A percentile compares a stretch with the other conserved stretches of the same genome.
Evolutionary conservation across 208 protist species (phyloP).

Genomic region (Wallacemonas sp.): DNA sequence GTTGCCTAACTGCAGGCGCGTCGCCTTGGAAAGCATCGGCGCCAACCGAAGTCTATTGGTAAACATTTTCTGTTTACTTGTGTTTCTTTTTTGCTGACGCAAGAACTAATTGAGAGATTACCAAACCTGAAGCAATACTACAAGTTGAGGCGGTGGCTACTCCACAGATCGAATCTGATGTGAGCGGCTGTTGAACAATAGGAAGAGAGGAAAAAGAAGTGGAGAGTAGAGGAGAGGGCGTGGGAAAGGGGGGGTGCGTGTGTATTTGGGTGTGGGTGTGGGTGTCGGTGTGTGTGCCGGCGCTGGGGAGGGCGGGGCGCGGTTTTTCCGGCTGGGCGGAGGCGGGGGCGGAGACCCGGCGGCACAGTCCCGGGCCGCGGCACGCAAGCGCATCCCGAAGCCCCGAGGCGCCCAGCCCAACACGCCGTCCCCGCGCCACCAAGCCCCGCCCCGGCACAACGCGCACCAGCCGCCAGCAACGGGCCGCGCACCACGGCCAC

Average conservation of each 20-base stretch:
- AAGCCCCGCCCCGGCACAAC: no score
- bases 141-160: constrained; percentile 7
- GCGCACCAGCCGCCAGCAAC: no score
- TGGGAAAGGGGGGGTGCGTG: neutral
- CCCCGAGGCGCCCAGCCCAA: no score
- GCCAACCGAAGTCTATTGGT: constrained; percentile 34
- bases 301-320: no score
- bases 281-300: no score
- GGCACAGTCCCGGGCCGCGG: no score
- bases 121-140: constrained; percentile 9
- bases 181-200: neutral
- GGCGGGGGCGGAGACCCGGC: no score
- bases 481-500: no score
- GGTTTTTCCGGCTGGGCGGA: no score
- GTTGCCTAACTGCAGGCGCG: constrained; percentile 85
- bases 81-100: neutral
- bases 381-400: no score
- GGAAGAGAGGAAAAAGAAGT: constrained; percentile 21
- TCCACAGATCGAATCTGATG: neutral
- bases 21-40: constrained; percentile 86
- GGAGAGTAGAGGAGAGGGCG: neutral
- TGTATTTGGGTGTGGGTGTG: neutral
- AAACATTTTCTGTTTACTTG: constrained; percentile 17
- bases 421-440: no score
- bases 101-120: neutral